These are phyloP conservation scores for Sutorius eximius DNA, from an alignment of 1,284 basidiomycete species.

Conservation along the genomic window DNA sequence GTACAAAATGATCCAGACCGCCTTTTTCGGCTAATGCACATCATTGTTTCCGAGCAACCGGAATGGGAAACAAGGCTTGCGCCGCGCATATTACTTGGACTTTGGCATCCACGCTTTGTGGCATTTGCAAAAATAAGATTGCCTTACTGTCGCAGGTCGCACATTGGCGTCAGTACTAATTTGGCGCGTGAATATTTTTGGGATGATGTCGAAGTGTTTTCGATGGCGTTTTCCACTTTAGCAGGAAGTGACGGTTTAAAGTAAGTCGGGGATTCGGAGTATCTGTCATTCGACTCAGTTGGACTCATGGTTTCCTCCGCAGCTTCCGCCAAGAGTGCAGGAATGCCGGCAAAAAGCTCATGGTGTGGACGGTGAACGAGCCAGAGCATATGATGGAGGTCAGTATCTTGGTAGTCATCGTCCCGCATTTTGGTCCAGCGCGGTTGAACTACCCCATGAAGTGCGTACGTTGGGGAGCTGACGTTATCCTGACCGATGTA, in stretches of 20 bases:
- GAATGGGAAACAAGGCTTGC: constrained; percentile 82
- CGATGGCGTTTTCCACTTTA: constrained; percentile 77
- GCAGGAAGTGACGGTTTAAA: constrained; percentile 71
- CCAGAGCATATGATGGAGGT: constrained; percentile 93
- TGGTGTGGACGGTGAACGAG: constrained; percentile 97
- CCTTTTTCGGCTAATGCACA: constrained; percentile 85
- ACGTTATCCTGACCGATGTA: constrained; percentile 87
- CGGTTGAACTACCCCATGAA: constrained; percentile 30
- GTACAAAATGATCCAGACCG: constrained; percentile 87
- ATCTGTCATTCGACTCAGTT: neutral
- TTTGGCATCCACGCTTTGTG: constrained; percentile 94
- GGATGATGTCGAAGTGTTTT: constrained; percentile 87
- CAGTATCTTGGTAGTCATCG: constrained; percentile 21
- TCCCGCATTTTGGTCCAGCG: neutral
- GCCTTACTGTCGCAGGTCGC: constrained; percentile 82
- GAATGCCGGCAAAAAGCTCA: constrained; percentile 78
- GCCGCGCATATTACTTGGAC: constrained; percentile 86
- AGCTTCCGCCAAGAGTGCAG: constrained; percentile 82
- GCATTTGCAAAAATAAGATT: constrained; percentile 72
- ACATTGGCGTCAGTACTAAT: constrained; percentile 74
- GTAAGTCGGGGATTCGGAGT: constrained; percentile 39
- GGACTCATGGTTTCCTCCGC: constrained; percentile 23
- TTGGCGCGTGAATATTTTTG: constrained; percentile 89
- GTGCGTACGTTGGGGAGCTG: constrained; percentile 89
- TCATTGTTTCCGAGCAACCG: constrained; percentile 66